Base-by-base conservation (phyloP, 2,329 filamentous ascomycete species). In the Coccinonectria pachysandricola region DNA sequence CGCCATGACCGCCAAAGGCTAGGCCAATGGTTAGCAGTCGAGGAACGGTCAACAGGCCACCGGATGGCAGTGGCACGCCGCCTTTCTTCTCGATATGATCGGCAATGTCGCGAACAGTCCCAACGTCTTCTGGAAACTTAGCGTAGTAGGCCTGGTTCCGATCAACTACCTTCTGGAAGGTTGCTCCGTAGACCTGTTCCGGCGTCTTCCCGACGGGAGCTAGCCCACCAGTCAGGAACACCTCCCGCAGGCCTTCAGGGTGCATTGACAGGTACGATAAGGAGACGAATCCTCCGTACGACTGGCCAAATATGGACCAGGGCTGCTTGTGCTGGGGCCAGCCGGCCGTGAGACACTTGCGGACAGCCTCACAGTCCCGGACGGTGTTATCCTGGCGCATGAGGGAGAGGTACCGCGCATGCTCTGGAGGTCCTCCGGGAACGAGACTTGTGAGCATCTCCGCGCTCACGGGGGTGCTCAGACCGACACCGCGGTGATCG, bases 301-400 rank as follows among this genome's bases (percentile, higher is more conserved):
- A 87, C 57, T 95, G 88, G 7, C 88, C 88, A 36, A 93, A 79
- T 15, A 91, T 69, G 31, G 76, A 80, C 88, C 87, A 95, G 49
- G 78, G 76, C 50, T 75, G 71, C 49, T 80, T 75, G 24, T 79
- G 71, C 12, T 69, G 61, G 0, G 80, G 75, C 43, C 75, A 81
- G 26, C 76, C 72, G 5, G 64, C 60, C 0, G 81, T 91, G 28
- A 96, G 62, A 19, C 68, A 78, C 43, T 75, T 70, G 5, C 88
- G 73, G 16, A 96, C 74, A 4, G 87, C 85, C 51, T 96, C 88
- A 37, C 80, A 83, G 47, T 96, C 88, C 23, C 73, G 75, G 20
- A 96, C 86, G 26, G 93, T 92, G 48, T 71, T 91, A 54, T 95
- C 87, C 17, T 88, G 86, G 21, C 88, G 74, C 62, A 94, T 94